These are phyloP conservation scores for Alternaria metachromatica DNA, from an alignment of 2,329 filamentous ascomycete genomes.

Conservation along the genomic window DNA sequence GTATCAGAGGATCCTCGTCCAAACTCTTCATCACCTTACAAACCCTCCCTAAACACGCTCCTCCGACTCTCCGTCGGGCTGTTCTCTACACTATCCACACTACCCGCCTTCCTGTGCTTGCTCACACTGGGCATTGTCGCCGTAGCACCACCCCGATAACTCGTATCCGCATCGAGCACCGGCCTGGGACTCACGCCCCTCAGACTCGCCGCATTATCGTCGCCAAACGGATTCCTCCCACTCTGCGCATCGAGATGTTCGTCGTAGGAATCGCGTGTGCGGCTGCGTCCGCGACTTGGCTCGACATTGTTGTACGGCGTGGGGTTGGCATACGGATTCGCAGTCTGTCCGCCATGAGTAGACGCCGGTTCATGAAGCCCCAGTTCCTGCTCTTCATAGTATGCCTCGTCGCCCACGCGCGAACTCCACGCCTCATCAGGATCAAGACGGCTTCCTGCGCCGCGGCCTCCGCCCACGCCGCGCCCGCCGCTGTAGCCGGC, in stretches of 20 bases:
- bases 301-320: constrained; percentile 19
- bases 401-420: constrained; percentile 76
- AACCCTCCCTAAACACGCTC: constrained; percentile 73
- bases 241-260: constrained; percentile 41
- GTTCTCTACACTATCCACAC: constrained; percentile 54
- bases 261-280: constrained; percentile 55
- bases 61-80: constrained; percentile 70
- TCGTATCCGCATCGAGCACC: constrained; percentile 56
- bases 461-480: constrained; percentile 41
- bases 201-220: constrained; percentile 57
- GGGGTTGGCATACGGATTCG: constrained; percentile 30
- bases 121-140: constrained; percentile 50
- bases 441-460: constrained; percentile 68
- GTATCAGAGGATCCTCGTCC: no score
- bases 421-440: constrained; percentile 88
- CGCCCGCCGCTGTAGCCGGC: constrained; percentile 48
- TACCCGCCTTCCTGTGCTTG: constrained; percentile 37
- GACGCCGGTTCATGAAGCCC: constrained; percentile 58
- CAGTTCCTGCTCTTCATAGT: constrained; percentile 80
- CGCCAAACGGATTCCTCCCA: constrained; percentile 43
- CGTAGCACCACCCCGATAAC: constrained; percentile 46
- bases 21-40: constrained; percentile 50
- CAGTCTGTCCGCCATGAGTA: constrained; percentile 45
- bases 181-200: constrained; percentile 79
- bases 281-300: constrained; percentile 53